Base-by-base conservation (phyloP, 257 asterid species). In the Primulina tabacum region DNA sequence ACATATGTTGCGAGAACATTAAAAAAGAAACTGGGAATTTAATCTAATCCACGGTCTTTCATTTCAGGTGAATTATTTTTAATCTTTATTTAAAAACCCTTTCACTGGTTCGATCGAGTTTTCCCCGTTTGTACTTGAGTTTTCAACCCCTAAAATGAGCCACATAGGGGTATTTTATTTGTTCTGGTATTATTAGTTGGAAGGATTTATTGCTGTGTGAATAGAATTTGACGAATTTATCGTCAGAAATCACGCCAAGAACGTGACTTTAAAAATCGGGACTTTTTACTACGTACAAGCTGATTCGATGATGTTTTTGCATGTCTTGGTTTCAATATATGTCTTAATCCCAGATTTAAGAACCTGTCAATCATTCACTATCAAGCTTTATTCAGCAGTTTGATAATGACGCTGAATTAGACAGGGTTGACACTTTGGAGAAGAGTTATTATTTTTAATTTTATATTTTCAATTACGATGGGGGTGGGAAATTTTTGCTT, bases 41-140 rank as follows among this genome's bases (percentile, higher is more conserved):
- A 30, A 47, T 69, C 61, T 67, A 16, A 64, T 28, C 34, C 40
- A 14, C 43, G 70, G 57, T 43, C 76, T 72, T 82, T 71, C 64
- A 52, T 76, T 76, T 60, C 62, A 76, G 89, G 93, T 85, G 80
- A 82, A 86, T 75, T 70, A 21, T 68, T 74, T 47, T 11, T 34
- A 8, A 7, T 24, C 32, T 58, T 3, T 21, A 30, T 4, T 21
- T 7, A 8, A 28, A 12, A 17, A 20, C 17, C 38, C 12, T n/a
- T 61, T 29, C 37, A 55, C 52, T 26, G 65, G 32, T 66, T 32
- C 29, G 6, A 21, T 32, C 29, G 6, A 21, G 24, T 3, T 58
- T 64, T 47, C 2, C 11, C 53, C 17, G n/a, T 34, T 18, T 40
- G 63, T 37, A 37, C 56, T 9, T 26, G 8, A 52, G 40, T 29